phyloP scores from a whole-genome alignment of 768 basidiomycete species.

The Holtermannia corniformis region DNA sequence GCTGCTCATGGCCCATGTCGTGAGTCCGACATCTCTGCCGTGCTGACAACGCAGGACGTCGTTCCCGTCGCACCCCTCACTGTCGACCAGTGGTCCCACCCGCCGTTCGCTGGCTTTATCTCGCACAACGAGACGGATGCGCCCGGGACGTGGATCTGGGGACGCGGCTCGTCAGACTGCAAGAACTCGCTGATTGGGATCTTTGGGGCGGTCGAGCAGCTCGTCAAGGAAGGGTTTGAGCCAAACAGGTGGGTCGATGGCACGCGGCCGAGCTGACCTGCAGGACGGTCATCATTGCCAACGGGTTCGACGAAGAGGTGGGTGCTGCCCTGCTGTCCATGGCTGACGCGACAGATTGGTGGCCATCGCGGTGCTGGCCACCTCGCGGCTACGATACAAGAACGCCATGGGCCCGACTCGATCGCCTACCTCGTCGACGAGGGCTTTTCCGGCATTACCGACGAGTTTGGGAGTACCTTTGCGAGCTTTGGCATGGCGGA shows the following conservation, averaged over 20 bases:
- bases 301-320: slow-evolving; percentile 66
- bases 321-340: slow-evolving; percentile 26
- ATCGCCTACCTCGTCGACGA: slow-evolving; percentile 80
- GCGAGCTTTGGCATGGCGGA: slow-evolving; percentile 42
- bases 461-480: slow-evolving; percentile 31
- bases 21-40: neutral
- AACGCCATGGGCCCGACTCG: slow-evolving; percentile 59
- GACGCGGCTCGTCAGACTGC: slow-evolving; percentile 64
- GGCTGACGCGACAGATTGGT: slow-evolving; percentile 20
- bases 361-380: slow-evolving; percentile 36
- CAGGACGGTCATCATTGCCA: slow-evolving; percentile 35
- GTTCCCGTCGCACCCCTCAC: slow-evolving; percentile 58
- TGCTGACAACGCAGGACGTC: slow-evolving; percentile 47
- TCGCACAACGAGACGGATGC: slow-evolving; percentile 22
- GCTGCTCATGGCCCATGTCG: slow-evolving; percentile 44
- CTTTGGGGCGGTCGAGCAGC: slow-evolving; percentile 54
- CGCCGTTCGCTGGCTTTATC: slow-evolving; percentile 53
- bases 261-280: neutral
- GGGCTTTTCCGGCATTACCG: slow-evolving; percentile 53
- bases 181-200: slow-evolving; percentile 50
- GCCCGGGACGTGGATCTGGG: slow-evolving; percentile 58
- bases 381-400: slow-evolving; percentile 47
- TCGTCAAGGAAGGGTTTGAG: slow-evolving; percentile 55
- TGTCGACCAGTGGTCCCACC: slow-evolving; percentile 51
- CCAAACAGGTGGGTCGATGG: slow-evolving; percentile 51